phyloP scores from a whole-genome alignment of 495 filamentous ascomycete species.

The Penicillium fimorum region DNA sequence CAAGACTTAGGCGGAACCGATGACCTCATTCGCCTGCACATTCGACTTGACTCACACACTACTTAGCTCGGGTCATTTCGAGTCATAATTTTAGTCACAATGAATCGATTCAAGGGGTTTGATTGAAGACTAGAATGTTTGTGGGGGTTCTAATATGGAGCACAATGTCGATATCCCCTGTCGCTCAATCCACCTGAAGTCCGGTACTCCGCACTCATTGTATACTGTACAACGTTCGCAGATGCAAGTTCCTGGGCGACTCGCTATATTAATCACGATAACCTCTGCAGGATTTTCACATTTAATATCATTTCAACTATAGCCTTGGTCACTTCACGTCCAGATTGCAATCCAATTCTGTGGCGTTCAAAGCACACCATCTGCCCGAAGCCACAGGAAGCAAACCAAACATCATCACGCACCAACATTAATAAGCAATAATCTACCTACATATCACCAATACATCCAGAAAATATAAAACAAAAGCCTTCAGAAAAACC shows the following conservation, averaged over 20 bases:
- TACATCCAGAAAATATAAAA: not conserved
- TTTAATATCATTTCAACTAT: not conserved
- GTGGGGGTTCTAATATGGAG: not conserved
- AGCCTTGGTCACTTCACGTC: not conserved
- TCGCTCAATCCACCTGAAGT: not conserved
- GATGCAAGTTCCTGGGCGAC: not conserved
- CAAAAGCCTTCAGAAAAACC: not conserved
- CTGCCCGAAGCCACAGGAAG: not conserved
- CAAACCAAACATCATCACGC: not conserved
- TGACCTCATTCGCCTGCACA: conserved; percentile 7
- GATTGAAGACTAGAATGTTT: not conserved
- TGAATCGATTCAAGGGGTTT: not conserved
- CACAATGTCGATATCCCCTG: not conserved
- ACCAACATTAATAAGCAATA: not conserved
- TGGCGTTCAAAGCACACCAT: not conserved
- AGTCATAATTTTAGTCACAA: conserved; percentile 4
- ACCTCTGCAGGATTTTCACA: not conserved
- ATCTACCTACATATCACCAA: not conserved
- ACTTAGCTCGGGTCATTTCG: not conserved
- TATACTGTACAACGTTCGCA: not conserved
- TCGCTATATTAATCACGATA: not conserved
- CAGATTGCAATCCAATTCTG: not conserved
- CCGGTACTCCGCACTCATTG: not conserved
- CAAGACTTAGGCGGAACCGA: conserved; percentile 9
- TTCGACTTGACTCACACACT: conserved; percentile 2